These are phyloP conservation scores for Chalciporus sphaerocephalus DNA, from an alignment of 768 basidiomycete species.

Conservation along the genomic window DNA sequence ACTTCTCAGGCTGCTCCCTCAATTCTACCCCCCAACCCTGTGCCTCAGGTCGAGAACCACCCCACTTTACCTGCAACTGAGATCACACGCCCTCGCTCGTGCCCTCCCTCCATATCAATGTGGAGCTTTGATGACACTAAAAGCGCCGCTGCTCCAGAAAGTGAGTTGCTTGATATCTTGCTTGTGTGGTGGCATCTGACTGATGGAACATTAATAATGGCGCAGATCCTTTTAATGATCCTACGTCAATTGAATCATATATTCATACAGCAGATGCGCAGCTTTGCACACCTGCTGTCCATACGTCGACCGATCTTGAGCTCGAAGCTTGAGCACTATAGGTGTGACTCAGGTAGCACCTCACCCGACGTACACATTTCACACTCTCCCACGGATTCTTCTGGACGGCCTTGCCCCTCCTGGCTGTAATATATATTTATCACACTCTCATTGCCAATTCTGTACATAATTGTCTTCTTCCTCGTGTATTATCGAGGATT, in stretches of 20 bases:
- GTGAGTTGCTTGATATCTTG: no score
- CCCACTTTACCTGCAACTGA: not conserved
- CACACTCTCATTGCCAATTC: no score
- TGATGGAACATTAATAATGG: no score
- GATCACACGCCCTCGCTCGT: not conserved
- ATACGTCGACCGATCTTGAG: not conserved
- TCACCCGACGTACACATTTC: not conserved
- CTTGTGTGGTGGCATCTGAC: no score
- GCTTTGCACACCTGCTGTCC: not conserved
- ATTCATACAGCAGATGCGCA: not conserved
- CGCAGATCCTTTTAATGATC: not conserved
- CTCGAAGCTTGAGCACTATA: not conserved
- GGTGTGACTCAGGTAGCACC: not conserved
- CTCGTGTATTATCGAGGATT: no score
- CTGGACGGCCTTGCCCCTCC: not conserved
- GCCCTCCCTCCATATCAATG: not conserved
- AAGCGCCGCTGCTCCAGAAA: not conserved
- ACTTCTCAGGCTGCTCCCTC: not conserved
- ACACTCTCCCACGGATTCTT: not conserved
- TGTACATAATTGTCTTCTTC: not conserved
- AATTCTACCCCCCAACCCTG: not conserved
- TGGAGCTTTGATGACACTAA: no score
- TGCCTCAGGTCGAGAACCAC: not conserved
- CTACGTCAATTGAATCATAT: not conserved
- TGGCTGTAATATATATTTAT: not conserved